A percentile compares a stretch with the other conserved stretches of the same genome.
Evolutionary conservation across 768 basidiomycete species (phyloP).

Genomic region (Termitomyces sp.): DNA sequence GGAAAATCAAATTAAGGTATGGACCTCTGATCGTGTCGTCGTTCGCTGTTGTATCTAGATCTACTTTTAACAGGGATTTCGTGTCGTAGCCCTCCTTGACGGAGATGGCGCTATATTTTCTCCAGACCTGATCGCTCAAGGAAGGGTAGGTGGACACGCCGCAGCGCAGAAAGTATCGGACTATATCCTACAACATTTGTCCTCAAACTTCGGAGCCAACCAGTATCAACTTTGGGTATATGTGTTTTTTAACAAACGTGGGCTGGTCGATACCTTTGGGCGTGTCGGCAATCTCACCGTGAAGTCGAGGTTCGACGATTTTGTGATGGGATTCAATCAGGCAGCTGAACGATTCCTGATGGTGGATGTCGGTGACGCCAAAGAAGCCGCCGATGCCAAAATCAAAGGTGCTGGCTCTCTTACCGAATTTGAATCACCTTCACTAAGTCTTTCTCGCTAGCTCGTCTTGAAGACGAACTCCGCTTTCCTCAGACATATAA

Average conservation of each 20-base stretch:
- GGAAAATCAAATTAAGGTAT: constrained; percentile 42
- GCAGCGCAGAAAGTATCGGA: constrained; percentile 52
- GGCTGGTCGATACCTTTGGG: constrained; percentile 51
- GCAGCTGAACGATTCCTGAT: constrained; percentile 65
- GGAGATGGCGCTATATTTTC: constrained; percentile 67
- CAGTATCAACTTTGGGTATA: constrained; percentile 61
- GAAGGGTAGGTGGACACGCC: constrained; percentile 54
- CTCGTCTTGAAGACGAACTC: constrained; percentile 60
- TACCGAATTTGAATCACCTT: background rate
- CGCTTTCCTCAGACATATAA: constrained; percentile 62
- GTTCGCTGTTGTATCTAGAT: background rate
- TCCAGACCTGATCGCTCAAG: constrained; percentile 49
- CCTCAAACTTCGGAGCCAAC: constrained; percentile 30
- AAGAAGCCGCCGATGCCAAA: constrained; percentile 76
- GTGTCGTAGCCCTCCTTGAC: constrained; percentile 56
- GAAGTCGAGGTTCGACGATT: constrained; percentile 55
- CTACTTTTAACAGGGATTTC: constrained; percentile 34
- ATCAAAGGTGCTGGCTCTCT: constrained; percentile 54
- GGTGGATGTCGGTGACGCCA: constrained; percentile 67
- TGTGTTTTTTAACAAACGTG: constrained; percentile 63
- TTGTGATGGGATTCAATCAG: constrained; percentile 69
- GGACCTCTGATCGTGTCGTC: background rate
- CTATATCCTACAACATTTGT: constrained; percentile 36
- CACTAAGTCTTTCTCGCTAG: constrained; percentile 22
- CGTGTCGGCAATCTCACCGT: constrained; percentile 35